Evolutionary conservation across 2,329 filamentous ascomycete genomes (phyloP), one percentile per base, ranked within the genome.

Genomic region (Dactylellina haptotyla): DNA sequence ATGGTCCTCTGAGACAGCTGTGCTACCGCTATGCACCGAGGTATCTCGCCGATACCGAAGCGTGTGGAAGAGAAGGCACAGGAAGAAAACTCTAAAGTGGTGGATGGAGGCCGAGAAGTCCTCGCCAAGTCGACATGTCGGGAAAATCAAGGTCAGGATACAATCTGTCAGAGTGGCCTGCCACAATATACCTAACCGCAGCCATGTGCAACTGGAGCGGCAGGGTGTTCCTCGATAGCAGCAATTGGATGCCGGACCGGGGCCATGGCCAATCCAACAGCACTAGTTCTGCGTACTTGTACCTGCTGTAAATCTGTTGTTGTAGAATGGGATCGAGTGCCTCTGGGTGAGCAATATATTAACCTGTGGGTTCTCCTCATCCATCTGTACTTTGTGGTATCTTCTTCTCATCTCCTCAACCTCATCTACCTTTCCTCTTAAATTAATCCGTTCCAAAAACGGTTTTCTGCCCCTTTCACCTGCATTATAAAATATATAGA

Each of bases 291-390:
- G 28, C 10, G 30, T 26, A 26, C 26, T 41, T 23, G 53, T 34
- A 43, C 48, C 48, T 54, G 30, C 30, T 16, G 28, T 20, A 32
- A 65, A 0, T 46, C 45, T 25, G 23, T 18, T 51, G 51, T 58
- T 53, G 63, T 53, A 45, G 6, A 3, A 46, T 23, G 45, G 20
- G 45, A 54, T 67, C 53, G 37, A 66, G 62, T 53, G 45, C 8
- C 43, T 16, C 45, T 67, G 45, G 16, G 23, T 61, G 56, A 69
- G 64, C 64, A 56, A 61, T 69, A 69, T 69, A 69, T 69, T 61
- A 69, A 69, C 45, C 64, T 34, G 39, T 34, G 46, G 37, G 32
- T 46, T 62, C 56, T 61, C 64, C 64, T 61, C 46, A 23, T 46
- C 64, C 28, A 54, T 20, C 45, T 46, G 53, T 67, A 67, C 43